Base-by-base conservation (phyloP, 495 filamentous ascomycete species). In the Staphylotrichum longicolle region DNA sequence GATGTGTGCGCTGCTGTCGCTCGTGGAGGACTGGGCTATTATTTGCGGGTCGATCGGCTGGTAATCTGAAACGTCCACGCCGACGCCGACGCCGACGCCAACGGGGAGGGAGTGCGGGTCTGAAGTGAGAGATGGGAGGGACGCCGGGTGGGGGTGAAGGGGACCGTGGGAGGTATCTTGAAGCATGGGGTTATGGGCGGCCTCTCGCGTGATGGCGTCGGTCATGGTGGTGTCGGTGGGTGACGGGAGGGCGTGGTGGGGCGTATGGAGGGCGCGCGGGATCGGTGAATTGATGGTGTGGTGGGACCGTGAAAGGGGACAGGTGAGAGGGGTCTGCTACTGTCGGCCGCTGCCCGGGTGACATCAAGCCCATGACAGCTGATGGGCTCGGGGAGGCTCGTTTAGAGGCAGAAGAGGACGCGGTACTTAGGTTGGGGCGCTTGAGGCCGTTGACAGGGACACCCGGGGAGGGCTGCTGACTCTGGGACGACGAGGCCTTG, bases 1-100 rank as follows among this genome's bases (percentile, higher is more conserved):
- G 59, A 51, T 54, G 35, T 66, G 54, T 10, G 54, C 20, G 37
- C 57, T 54, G 48, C 14, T 63, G 63, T 0, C 54, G 70, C 8
- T 66, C 41, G 58, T 32, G 57, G 63, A 49, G 32, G 66, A 63
- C 42, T 79, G 77, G 12, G 67, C 76, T 60, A 81, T 81, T 58
- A 81, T 78, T 61, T 79, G 77, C n/a, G 79, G 79, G 60, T 81
- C 76, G 66, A 81, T 79, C 1, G 78, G 78, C 30, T 79, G 75
- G 68, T 77, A 81, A 11, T 45, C 60, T 7, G 49, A 15, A 41
- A 37, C 37, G 37, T 7, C 37, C 0, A 7, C 37, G 37, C 5
- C 37, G 37, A 27, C 20, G 20, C 20, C 20, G 20, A 27, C 20
- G 20, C 20, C 20, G 20, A 27, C 20, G 20, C 20, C 20, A 1